phyloP scores from a whole-genome alignment of 768 basidiomycete species.

The Psilocybe tampanensis region DNA sequence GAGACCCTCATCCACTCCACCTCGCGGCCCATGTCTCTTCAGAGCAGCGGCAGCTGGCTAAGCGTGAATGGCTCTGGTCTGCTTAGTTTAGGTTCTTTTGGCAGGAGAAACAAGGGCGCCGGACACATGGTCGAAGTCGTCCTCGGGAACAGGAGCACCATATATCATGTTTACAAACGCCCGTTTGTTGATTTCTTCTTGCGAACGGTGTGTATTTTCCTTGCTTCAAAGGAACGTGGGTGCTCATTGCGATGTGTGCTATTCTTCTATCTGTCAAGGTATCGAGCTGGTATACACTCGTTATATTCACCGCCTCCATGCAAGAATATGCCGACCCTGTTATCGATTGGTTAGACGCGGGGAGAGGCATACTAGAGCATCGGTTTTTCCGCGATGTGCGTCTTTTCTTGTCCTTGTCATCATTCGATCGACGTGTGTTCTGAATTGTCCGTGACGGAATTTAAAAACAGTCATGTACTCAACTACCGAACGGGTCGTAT shows the following conservation, averaged over 20 bases:
- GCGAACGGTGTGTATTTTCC: slow-evolving; percentile 28
- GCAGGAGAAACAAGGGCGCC: slow-evolving; percentile 57
- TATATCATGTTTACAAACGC: slow-evolving; percentile 98
- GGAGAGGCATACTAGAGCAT: slow-evolving; percentile 85
- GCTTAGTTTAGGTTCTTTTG: slow-evolving; percentile 56
- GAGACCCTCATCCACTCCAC: slow-evolving; percentile 99
- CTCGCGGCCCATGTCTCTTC: slow-evolving; percentile 65
- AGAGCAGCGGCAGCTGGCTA: slow-evolving; percentile 25
- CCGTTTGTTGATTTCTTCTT: slow-evolving; percentile 85
- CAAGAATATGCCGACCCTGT: slow-evolving; percentile 99
- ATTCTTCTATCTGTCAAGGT: slow-evolving; percentile 55
- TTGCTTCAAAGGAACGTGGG: no score
- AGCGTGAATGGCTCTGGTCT: slow-evolving; percentile 55
- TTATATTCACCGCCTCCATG: slow-evolving; percentile 99
- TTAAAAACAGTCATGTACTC: slow-evolving; percentile 77
- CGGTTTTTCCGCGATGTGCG: slow-evolving; percentile 91
- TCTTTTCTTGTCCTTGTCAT: slow-evolving; percentile 12
- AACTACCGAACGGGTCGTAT: slow-evolving; percentile 91
- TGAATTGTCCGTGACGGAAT: no score
- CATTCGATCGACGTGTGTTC: no score
- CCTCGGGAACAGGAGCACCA: slow-evolving; percentile 81
- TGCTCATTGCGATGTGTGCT: no score
- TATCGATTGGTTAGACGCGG: slow-evolving; percentile 98
- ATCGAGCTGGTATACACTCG: slow-evolving; percentile 97
- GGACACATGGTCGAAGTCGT: slow-evolving; percentile 94